These are phyloP conservation scores for Coccomyxa sp. DNA, from an alignment of 139 green algal species.

Conservation along the genomic window DNA sequence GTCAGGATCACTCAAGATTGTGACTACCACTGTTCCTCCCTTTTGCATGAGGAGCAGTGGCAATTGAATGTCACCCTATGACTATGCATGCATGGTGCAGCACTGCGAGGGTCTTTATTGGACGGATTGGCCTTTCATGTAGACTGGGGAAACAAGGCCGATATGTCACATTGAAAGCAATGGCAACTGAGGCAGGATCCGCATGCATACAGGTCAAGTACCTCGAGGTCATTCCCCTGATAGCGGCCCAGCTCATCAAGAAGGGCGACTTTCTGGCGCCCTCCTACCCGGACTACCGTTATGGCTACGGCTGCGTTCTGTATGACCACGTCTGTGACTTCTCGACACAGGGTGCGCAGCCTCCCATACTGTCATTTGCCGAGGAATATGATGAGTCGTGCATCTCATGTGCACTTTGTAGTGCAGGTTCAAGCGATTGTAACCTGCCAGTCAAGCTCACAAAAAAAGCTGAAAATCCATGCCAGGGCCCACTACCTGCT, in stretches of 20 bases:
- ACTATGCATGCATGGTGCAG: neutral
- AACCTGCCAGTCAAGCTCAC: neutral
- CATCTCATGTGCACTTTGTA: neutral
- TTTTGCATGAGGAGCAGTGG: neutral
- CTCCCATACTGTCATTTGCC: neutral
- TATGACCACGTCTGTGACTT: constrained; percentile 1
- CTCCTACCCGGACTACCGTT: neutral
- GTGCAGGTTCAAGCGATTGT: neutral
- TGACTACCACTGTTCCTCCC: no score
- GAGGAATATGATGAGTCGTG: neutral
- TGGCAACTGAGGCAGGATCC: neutral
- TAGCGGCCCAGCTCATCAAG: neutral
- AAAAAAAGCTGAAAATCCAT: neutral
- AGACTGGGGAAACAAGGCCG: neutral
- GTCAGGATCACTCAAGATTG: no score
- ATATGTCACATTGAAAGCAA: neutral
- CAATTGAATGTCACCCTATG: neutral
- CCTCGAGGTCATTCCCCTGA: neutral
- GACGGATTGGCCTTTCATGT: neutral
- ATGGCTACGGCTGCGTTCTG: constrained; percentile 1
- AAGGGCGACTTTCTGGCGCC: constrained; percentile 1
- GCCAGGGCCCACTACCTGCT: no score
- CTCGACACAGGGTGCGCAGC: neutral
- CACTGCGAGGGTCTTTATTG: no score
- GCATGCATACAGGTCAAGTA: neutral